Evolutionary conservation across 148 eudicot genomes (phyloP), one percentile per base, ranked within the genome.

Genomic region (Amaranthus hypochondriacus): DNA sequence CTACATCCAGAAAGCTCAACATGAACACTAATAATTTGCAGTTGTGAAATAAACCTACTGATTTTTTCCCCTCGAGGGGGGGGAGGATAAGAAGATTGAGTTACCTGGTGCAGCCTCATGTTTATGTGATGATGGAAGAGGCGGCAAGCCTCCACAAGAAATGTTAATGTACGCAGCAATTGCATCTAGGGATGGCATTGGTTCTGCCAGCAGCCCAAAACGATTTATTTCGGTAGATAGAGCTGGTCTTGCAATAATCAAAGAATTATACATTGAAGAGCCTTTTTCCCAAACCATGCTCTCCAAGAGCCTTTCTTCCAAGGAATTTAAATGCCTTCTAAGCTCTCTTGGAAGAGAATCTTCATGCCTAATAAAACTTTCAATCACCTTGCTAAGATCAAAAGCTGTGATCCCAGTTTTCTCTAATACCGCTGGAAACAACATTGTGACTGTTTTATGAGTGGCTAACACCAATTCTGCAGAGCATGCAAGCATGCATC

Each of bases 201-300:
- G 99, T 54, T 96, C 99, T 46, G 99, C 97, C 82, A 89, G 79
- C 81, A 96, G 82, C 43, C 97, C 94, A 53, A 83, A 87, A 72
- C 89, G 95, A 73, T 75, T 87, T 66, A 92, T 89, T 72, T 96
- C 97, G 15, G 86, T 76, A 61, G 96, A 86, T 73, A 92, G 87
- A 67, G 85, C 65, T 39, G 95, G 95, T 64, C 85, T 85, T 77
- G 99, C 99, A 73, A 96, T 86, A 15, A 76, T 84, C 83, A 96
- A 83, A 61, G 96, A 96, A 81, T 96, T 96, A 89, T 92, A 96
- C 97, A 96, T 89, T 48, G 99, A 92, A 44, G 99, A 96, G 62
- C 99, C 99, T 78, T 89, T 96, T 78, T 90, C 99, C 99, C 99
- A 96, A 4, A 96, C 97, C 96, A 90, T 87, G 86, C 96, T 90